Percentiles rank a stretch among this genome's conserved stretches.
These are phyloP conservation scores for Auricularia auricula-judae DNA, from an alignment of 768 basidiomycete genomes.

Conservation along the genomic window DNA sequence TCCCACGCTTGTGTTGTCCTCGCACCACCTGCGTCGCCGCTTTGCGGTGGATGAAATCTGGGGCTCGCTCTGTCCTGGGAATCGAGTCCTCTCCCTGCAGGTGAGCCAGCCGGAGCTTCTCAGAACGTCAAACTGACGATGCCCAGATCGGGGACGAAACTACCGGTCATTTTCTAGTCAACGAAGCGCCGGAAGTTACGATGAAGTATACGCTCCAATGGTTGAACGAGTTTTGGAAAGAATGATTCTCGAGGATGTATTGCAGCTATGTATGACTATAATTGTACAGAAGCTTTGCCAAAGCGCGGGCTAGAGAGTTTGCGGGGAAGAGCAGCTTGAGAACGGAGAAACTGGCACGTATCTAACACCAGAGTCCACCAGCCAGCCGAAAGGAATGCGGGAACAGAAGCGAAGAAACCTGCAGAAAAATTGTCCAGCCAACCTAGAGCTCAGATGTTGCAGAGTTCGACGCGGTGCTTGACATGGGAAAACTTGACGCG, in stretches of 20 bases:
- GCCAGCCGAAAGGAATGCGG: no score
- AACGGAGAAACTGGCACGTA: no score
- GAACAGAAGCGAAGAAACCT: neutral
- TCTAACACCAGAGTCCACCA: no score
- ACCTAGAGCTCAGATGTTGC: neutral
- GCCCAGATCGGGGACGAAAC: conserved; percentile 9
- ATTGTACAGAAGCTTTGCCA: no score
- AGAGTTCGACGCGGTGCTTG: neutral
- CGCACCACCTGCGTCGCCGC: conserved; percentile 8
- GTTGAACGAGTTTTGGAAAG: conserved; percentile 4
- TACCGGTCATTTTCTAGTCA: conserved; percentile 11
- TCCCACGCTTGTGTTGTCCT: conserved; percentile 10
- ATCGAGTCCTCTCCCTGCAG: neutral
- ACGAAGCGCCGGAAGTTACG: conserved; percentile 9
- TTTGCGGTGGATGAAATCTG: conserved; percentile 11
- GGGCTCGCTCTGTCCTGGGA: conserved; percentile 1
- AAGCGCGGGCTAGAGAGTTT: no score
- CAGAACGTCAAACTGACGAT: conserved; percentile 4
- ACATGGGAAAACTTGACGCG: neutral
- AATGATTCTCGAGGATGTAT: neutral
- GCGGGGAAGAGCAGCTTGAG: no score
- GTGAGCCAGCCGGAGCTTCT: neutral
- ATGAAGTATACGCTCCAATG: conserved; percentile 5
- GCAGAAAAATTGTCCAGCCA: neutral
- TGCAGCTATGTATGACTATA: no score